Evolutionary conservation across 106 monocot genomes (phyloP).

Genomic region (Acorus gramineus): DNA sequence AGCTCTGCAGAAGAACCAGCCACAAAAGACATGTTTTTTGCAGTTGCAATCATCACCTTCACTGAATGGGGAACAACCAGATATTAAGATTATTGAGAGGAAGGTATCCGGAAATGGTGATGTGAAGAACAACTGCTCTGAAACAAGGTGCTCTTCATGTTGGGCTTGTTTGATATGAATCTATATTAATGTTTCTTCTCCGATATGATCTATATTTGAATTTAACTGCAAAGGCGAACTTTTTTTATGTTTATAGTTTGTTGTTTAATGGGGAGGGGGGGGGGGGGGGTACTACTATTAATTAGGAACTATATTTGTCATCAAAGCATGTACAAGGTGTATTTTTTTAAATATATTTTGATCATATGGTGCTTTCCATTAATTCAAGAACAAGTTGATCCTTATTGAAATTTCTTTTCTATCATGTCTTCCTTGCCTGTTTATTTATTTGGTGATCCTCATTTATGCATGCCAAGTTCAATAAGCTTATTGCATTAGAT

Average conservation of each 20-base stretch:
- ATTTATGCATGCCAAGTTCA: neutral
- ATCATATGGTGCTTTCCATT: too few species aligned
- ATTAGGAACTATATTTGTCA: too few species aligned
- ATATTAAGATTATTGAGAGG: slow-evolving; percentile 7
- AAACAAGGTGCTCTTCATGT: slow-evolving; percentile 26
- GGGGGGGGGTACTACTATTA: too few species aligned
- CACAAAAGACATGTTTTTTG: neutral
- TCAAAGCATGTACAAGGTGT: too few species aligned
- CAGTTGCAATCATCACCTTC: neutral
- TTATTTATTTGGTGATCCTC: neutral
- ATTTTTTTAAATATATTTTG: too few species aligned
- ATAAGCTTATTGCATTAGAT: neutral
- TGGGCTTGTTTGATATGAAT: neutral
- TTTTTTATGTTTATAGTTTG: too few species aligned
- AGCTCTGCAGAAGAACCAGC: slow-evolving; percentile 19
- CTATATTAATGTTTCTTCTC: neutral
- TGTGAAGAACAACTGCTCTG: slow-evolving; percentile 19
- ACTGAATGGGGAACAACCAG: slow-evolving; percentile 1
- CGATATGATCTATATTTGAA: neutral
- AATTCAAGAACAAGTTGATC: too few species aligned
- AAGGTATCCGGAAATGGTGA: slow-evolving; percentile 23
- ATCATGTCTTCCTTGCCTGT: too few species aligned
- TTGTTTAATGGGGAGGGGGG: too few species aligned
- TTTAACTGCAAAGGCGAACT: neutral
- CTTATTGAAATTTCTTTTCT: too few species aligned